Conservation (phyloP, 805 yeast species). For the Kodamaea fukazawae region DNA sequence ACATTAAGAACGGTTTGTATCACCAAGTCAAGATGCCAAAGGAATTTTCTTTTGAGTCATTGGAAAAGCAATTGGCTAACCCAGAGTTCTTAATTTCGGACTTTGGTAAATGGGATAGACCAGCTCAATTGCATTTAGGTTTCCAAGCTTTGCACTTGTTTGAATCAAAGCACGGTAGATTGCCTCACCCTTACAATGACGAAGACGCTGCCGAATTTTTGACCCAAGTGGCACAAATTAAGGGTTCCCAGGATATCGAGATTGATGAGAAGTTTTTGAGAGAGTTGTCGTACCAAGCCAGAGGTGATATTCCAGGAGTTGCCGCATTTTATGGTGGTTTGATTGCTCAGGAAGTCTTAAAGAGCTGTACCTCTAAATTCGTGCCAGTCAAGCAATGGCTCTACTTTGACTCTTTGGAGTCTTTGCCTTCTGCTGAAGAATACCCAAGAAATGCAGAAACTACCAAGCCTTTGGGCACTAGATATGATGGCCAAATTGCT, state of each 20-base stretch:
- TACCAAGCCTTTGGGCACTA: constrained; percentile 70
- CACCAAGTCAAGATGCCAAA: constrained; percentile 88
- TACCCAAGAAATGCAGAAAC: constrained; percentile 67
- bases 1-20: constrained; percentile 82
- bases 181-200: constrained; percentile 75
- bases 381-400: constrained; percentile 90
- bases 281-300: constrained; percentile 79
- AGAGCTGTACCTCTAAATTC: constrained; percentile 93
- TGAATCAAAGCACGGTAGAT: constrained; percentile 55
- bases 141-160: constrained; percentile 86
- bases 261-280: constrained; percentile 63
- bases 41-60: constrained; percentile 57
- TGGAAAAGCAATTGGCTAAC: constrained; percentile 58
- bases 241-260: constrained; percentile 49
- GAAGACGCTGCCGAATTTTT: constrained; percentile 72
- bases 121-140: constrained; percentile 85
- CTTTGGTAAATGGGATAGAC: constrained; percentile 91
- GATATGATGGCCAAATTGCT: constrained; percentile 95
- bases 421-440: constrained; percentile 62
- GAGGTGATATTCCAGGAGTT: constrained; percentile 89
- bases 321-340: constrained; percentile 91
- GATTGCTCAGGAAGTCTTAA: constrained; percentile 93
- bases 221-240: constrained; percentile 57
- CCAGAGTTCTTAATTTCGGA: constrained; percentile 86
- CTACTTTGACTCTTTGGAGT: constrained; percentile 92